Evolutionary conservation across 2,329 filamentous ascomycete species (phyloP), one percentile per base, ranked within the genome.

Genomic region (Phyllosticta capitalensis): DNA sequence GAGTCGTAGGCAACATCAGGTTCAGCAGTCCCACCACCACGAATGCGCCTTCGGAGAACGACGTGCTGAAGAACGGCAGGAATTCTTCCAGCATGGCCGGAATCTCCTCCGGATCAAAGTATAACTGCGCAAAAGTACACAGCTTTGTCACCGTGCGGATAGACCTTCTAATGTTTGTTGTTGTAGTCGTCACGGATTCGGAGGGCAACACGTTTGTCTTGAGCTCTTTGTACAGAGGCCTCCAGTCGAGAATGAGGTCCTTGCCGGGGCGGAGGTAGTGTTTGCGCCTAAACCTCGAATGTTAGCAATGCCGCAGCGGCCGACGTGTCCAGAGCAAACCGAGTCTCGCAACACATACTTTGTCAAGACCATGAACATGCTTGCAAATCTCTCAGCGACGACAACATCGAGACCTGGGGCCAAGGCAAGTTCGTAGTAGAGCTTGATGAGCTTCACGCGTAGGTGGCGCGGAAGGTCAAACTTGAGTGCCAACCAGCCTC

Each of bases 361-460:
- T n/a, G 92, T 95, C 66, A 99, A 77, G 10, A 90, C 86, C 74
- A 96, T 88, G 69, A 97, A 92, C 92, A 97, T 97, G 78, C 90
- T 94, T 52, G 92, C 83, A 72, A 99, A 99, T 61, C 92, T 84
- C 75, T 99, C 95, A 4, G 90, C 83, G 9, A 92, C 85, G 61
- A 81, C 81, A 56, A 83, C 82, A 69, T 97, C 92, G 59, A 99
- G 80, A 3, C 95, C 94, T 0, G 92, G 94, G 26, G 94, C 90
- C 62, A 99, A 81, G 5, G 90, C 83, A 61, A 99, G 86, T 75
- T 96, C 91, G 75, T 96, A 99, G 76, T 96, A 99, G 45, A 99
- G 81, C 75, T 87, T 89, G 28, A 94, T 89, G 28, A 99, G 83
- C 73, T 84, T 90, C 54, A 91, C 85, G 61, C 95, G 83, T 65